Conservation (phyloP, 169 alveolate species). For the Plasmodium yoelii region DNA sequence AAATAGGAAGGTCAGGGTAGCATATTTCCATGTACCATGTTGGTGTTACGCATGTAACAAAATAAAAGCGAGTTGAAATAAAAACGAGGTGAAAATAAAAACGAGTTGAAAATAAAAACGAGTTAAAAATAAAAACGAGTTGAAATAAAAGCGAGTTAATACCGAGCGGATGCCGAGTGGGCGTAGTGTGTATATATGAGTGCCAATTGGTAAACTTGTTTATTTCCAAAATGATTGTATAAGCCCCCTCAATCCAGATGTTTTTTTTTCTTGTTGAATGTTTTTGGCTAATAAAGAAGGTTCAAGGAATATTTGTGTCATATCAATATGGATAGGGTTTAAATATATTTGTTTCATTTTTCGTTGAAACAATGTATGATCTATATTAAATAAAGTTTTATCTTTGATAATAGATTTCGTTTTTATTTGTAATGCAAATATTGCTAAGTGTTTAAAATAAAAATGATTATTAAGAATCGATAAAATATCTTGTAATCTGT, state of each 20-base stretch:
- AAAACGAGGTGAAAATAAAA: too few species aligned
- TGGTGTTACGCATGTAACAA: too few species aligned
- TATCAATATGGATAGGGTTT: constrained; percentile 34
- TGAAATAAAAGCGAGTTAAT: too few species aligned
- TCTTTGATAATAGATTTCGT: constrained; percentile 18
- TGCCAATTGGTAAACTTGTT: too few species aligned
- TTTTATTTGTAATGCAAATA: constrained; percentile 57
- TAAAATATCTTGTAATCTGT: constrained; percentile 71
- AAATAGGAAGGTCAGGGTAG: too few species aligned
- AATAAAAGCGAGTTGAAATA: too few species aligned
- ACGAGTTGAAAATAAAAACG: too few species aligned
- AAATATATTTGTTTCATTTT: constrained; percentile 34
- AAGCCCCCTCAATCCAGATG: constrained; percentile 37
- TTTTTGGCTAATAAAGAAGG: constrained; percentile 8
- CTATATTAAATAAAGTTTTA: constrained; percentile 23
- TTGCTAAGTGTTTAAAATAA: constrained; percentile 58
- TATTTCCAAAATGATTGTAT: constrained; percentile 52
- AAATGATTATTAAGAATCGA: constrained; percentile 35
- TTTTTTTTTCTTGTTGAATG: constrained; percentile 15
- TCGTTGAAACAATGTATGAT: constrained; percentile 28
- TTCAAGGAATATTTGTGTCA: constrained; percentile 34
- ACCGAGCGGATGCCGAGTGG: too few species aligned
- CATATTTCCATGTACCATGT: too few species aligned
- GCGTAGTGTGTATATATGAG: too few species aligned
- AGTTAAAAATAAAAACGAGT: too few species aligned